Evolutionary conservation across 352 stramenopile species (phyloP), one percentile per base, ranked within the genome.

Genomic region (Blastocystis sp.): DNA sequence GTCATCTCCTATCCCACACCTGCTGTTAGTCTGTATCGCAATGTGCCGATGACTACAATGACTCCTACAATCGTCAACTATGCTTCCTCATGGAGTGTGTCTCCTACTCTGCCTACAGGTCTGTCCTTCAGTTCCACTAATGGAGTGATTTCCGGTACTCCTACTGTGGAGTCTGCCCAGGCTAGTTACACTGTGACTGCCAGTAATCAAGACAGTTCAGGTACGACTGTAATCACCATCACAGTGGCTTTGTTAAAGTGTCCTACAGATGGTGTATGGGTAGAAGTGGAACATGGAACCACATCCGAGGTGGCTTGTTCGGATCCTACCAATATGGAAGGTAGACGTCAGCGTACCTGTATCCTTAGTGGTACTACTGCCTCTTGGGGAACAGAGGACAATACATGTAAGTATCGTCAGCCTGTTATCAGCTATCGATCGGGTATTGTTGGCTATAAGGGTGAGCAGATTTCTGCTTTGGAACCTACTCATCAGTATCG

Each of bases 121-220:
- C 53, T 89, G 42, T 30, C 66, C 15, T 33, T 89, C n/a, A 89
- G 76, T 42, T 11, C 54, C 17, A 42, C 22, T 19, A 89, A 53
- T n/a, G 78, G 78, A 48, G 44, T n/a, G 11, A 89, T 89, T 27
- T 77, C 60, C 11, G 78, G 78, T 56, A 89, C 78, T 30, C 78
- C 78, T 24, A 89, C 78, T 0, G 40, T 57, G 1, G 19, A 48
- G 22, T 54, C 58, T 30, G 0, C 24, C 30, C 35, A 51, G 42
- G 24, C 66, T 3, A 27, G 9, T 17, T 79, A 89, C 66, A 57
- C 48, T 19, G 24, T 89, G 0, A 62, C 56, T 3, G 60, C 78
- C 2, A 76, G 53, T 6, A 76, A 79, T 56, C 53, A 33, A 30
- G 30, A 89, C 66, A 89, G 9, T n/a, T 76, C 56, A 53, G 56